Evolutionary conservation across 805 yeast species (phyloP).

Genomic region (Candida cerambycidarum): DNA sequence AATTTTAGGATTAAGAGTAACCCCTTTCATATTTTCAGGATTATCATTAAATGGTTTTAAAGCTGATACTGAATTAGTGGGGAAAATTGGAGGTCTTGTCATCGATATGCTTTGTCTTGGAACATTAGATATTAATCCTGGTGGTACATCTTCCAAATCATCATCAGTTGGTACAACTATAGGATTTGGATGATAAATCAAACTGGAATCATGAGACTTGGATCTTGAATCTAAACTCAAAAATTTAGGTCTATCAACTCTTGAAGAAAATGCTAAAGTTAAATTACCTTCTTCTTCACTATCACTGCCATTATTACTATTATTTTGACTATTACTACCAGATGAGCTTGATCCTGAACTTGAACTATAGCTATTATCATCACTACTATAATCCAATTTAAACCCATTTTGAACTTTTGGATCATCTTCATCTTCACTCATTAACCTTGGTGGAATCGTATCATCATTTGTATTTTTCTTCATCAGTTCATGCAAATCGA

Average conservation of each 20-base stretch:
- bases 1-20: neutral
- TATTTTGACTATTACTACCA: constrained; percentile 8
- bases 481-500: constrained; percentile 40
- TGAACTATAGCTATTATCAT: neutral
- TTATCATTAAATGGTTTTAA: constrained; percentile 13
- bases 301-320: constrained; percentile 24
- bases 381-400: constrained; percentile 1
- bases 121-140: constrained; percentile 31
- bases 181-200: constrained; percentile 26
- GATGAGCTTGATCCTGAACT: constrained; percentile 10
- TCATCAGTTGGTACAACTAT: constrained; percentile 29
- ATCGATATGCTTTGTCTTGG: constrained; percentile 26
- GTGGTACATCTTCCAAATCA: constrained; percentile 44
- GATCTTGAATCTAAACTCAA: constrained; percentile 34
- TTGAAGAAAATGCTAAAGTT: constrained; percentile 45
- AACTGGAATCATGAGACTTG: constrained; percentile 43
- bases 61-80: constrained; percentile 19
- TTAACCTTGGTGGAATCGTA: constrained; percentile 16
- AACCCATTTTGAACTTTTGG: constrained; percentile 10
- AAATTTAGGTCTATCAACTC: constrained; percentile 37
- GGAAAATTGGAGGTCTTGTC: constrained; percentile 16
- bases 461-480: constrained; percentile 20
- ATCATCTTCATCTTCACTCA: constrained; percentile 11
- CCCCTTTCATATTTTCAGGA: neutral
- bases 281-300: constrained; percentile 45